A percentile compares a stretch with the other conserved stretches of the same genome.
Evolutionary conservation across 1,284 basidiomycete genomes (phyloP).

Genomic region (Naganishia albida): DNA sequence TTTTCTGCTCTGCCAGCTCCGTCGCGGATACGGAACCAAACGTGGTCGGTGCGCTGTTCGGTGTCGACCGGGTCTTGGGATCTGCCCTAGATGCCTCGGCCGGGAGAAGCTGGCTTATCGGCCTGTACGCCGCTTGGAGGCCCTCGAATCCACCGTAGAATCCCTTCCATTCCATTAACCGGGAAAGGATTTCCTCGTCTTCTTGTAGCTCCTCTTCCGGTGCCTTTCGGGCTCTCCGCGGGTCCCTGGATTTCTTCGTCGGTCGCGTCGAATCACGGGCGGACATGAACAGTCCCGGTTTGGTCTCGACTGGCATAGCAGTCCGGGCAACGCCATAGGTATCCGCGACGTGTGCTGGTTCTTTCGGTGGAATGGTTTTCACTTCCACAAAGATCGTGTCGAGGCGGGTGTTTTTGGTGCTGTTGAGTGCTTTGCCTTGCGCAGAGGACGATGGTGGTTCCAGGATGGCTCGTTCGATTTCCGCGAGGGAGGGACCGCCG

Average conservation of each 20-base stretch:
- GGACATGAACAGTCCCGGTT: constrained; percentile 1
- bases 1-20: constrained; percentile 12
- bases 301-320: neutral
- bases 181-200: constrained; percentile 17
- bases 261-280: neutral
- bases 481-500: constrained; percentile 29
- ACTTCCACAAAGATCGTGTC: constrained; percentile 19
- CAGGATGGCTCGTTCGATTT: constrained; percentile 24
- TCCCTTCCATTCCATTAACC: constrained; percentile 26
- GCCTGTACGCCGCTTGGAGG: constrained; percentile 14
- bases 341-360: neutral
- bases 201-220: constrained; percentile 15
- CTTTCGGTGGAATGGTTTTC: neutral
- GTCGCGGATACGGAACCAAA: neutral
- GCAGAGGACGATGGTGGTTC: constrained; percentile 11
- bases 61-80: neutral
- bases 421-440: neutral
- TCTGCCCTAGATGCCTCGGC: neutral
- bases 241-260: neutral
- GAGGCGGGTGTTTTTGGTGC: neutral
- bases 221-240: neutral
- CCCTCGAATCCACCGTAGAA: constrained; percentile 31
- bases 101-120: neutral
- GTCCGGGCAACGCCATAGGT: neutral
- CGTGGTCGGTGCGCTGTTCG: neutral